Base-by-base conservation (phyloP, 805 yeast genomes). In the Candida pseudoglaebosa region DNA sequence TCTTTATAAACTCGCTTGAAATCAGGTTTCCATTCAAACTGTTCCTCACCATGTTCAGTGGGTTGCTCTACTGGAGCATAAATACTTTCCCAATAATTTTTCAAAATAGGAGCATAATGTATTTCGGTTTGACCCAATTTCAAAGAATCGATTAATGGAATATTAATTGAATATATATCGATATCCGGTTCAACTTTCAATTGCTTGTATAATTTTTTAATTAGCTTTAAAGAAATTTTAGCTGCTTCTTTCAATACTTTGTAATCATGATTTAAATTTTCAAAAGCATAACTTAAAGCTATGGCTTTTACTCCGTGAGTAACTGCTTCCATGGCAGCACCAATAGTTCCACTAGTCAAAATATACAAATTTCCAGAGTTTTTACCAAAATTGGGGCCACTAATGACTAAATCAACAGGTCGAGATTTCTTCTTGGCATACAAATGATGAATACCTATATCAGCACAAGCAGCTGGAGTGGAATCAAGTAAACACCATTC, bases 321-420 rank as follows among this genome's bases (percentile, higher is more conserved):
- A 2, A 84, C 85, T 1, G 90, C 95, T 63, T 93, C 99, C 88
- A 90, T 77, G 1, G 97, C 93, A 3, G 96, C 98, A 18, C 99
- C 99, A 13, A 93, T 82, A 2, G 99, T 93, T 10, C 99, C 99
- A 49, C 95, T 82, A 4, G 96, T 80, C 51, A 93, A 73, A 39
- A 89, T 84, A 59, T 89, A 93, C 32, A 91, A 76, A 4, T 95
- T 88, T 17, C 91, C 79, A 2, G 96, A 81, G 61, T 93, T 93
- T 55, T 96, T 78, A 16, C 99, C 99, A 48, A 84, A 91, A 57
- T 93, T 93, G 5, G 99, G 99, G 1, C 99, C 99, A 39, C 95
- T 84, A 16, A 93, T 59, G 4, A 93, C 96, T 42, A 91, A 65
- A 61, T 93, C 97, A 16, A 90, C 78, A 1, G 83, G 82, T 3